A percentile compares a stretch with the other conserved stretches of the same genome.
These are phyloP conservation scores for Linum usitatissimum DNA, from an alignment of 345 rosid genomes.

Conservation along the genomic window DNA sequence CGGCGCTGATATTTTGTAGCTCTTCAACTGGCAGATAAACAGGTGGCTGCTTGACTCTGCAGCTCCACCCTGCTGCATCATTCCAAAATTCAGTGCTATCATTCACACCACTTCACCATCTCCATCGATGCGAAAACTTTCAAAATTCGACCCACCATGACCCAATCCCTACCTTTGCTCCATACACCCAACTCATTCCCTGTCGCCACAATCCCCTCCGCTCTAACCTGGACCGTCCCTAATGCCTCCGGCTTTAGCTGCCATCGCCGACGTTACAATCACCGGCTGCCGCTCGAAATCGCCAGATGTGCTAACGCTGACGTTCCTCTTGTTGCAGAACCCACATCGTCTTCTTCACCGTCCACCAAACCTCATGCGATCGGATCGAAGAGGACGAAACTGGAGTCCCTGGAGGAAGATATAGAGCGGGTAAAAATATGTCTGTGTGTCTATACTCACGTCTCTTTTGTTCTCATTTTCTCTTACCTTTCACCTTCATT, in stretches of 20 bases:
- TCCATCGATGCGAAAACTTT: slow-evolving; percentile 7
- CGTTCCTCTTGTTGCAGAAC: slow-evolving; percentile 9
- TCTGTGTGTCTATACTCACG: neutral
- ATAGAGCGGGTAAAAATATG: slow-evolving; percentile 48
- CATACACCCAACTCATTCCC: neutral
- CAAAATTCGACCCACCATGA: slow-evolving; percentile 15
- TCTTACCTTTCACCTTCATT: neutral
- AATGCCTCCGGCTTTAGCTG: neutral
- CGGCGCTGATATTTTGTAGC: neutral
- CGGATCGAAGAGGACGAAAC: slow-evolving; percentile 13
- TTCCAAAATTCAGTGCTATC: neutral
- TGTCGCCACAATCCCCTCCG: neutral
- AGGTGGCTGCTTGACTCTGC: neutral
- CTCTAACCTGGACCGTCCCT: neutral
- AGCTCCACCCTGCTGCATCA: neutral
- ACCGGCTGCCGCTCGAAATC: neutral
- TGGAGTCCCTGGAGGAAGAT: slow-evolving; percentile 39
- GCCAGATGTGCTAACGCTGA: slow-evolving; percentile 13
- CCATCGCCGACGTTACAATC: neutral
- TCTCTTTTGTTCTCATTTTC: neutral
- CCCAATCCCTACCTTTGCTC: slow-evolving; percentile 2
- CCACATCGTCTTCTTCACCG: slow-evolving; percentile 3
- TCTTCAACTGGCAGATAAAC: neutral
- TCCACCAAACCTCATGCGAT: slow-evolving; percentile 20
- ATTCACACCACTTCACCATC: neutral